Evolutionary conservation across 108 stramenopile genomes (phyloP).

Genomic region (Aureococcus anophagefferens): DNA sequence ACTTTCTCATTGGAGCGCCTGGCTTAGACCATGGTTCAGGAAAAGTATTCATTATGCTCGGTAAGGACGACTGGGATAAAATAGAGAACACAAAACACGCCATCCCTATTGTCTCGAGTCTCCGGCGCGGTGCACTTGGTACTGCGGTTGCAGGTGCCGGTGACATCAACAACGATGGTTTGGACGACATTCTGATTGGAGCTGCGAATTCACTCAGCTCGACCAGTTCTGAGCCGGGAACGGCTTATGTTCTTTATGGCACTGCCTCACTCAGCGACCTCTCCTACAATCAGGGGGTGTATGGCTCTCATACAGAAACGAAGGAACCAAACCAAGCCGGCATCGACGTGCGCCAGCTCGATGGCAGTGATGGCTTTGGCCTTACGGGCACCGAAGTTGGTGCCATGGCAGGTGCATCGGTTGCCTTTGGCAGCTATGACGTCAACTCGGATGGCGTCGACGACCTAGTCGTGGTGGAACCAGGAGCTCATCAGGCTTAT

Average conservation of each 20-base stretch:
- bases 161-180: background rate
- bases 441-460: background rate
- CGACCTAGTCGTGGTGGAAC: background rate
- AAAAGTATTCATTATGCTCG: no score
- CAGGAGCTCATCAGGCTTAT: background rate
- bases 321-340: no score
- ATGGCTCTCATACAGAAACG: no score
- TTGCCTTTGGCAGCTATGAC: background rate
- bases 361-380: background rate
- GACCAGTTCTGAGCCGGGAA: background rate
- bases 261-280: background rate
- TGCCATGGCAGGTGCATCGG: background rate
- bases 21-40: background rate
- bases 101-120: background rate
- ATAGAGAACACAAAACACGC: no score
- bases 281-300: no score
- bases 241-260: background rate
- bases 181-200: background rate
- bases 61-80: no score
- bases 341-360: background rate
- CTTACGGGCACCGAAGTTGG: background rate
- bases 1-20: constrained; percentile 10
- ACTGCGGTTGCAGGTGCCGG: background rate
- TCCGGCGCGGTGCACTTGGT: background rate
- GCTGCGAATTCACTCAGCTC: background rate